Evolutionary conservation across 2,329 filamentous ascomycete genomes (phyloP).

Genomic region (Xylaria digitata): DNA sequence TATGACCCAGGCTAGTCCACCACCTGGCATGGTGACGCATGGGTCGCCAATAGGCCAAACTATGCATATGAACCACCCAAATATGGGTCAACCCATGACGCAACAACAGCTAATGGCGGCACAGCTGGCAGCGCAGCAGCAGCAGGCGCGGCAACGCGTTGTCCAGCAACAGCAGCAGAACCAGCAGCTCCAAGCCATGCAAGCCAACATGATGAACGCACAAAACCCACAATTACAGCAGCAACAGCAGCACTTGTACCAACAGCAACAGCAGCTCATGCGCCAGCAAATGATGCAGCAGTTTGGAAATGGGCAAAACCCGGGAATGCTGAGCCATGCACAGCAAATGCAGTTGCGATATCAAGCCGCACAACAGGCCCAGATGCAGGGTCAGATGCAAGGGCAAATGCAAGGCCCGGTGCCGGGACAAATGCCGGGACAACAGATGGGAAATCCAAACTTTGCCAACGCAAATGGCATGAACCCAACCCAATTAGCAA

Average conservation of each 20-base stretch:
- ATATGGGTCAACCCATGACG: constrained; percentile 46
- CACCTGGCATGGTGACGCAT: constrained; percentile 68
- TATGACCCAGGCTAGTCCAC: constrained; percentile 71
- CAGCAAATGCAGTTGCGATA: constrained; percentile 53
- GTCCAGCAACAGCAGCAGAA: constrained; percentile 44
- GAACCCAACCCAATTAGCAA: constrained; percentile 49
- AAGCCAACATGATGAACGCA: constrained; percentile 49
- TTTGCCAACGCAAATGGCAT: constrained; percentile 56
- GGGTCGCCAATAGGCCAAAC: constrained; percentile 65
- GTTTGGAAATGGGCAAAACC: constrained; percentile 53
- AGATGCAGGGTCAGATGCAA: constrained; percentile 46
- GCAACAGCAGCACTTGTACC: constrained; percentile 53
- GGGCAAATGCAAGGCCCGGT: constrained; percentile 51
- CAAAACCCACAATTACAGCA: constrained; percentile 53
- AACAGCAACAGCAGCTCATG: constrained; percentile 45
- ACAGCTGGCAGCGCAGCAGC: constrained; percentile 61
- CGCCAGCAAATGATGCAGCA: constrained; percentile 56
- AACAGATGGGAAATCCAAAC: constrained; percentile 57
- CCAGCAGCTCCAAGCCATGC: constrained; percentile 48
- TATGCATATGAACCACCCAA: constrained; percentile 65
- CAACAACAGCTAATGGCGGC: constrained; percentile 55
- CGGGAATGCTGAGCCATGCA: constrained; percentile 53
- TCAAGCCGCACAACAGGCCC: constrained; percentile 51
- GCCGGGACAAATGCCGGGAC: constrained; percentile 51
- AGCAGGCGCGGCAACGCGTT: constrained; percentile 37